Evolutionary conservation across 768 basidiomycete genomes (phyloP).

Genomic region (Phlegmacium glaucopus): DNA sequence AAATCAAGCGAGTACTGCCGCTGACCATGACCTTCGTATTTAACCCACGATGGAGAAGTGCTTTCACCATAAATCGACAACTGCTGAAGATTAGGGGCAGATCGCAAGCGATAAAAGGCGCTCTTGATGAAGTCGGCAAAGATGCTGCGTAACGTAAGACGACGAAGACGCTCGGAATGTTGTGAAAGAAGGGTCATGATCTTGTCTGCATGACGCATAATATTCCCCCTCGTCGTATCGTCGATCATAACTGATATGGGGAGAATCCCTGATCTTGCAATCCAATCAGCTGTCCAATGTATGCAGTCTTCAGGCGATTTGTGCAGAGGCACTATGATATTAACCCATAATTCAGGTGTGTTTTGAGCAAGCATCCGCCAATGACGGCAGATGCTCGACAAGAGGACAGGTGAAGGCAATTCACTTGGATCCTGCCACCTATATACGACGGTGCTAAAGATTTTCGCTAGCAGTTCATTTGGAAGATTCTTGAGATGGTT

Average conservation of each 20-base stretch:
- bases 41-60: too few species aligned
- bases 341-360: conserved; percentile 16
- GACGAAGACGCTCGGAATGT: too few species aligned
- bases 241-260: conserved; percentile 15
- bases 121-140: too few species aligned
- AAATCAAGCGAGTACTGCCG: too few species aligned
- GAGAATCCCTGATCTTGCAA: conserved; percentile 11
- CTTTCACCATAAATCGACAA: too few species aligned
- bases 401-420: conserved; percentile 14
- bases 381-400: conserved; percentile 9
- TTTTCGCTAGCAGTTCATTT: conserved; percentile 6
- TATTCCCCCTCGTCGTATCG: conserved; percentile 1
- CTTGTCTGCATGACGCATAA: too few species aligned
- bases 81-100: too few species aligned
- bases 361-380: conserved; percentile 13
- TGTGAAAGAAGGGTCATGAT: too few species aligned
- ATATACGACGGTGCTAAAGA: conserved; percentile 9
- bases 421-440: conserved; percentile 6
- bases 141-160: too few species aligned
- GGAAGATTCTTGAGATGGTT: neutral
- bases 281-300: conserved; percentile 14
- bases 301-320: conserved; percentile 4
- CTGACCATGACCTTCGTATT: too few species aligned
- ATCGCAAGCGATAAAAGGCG: too few species aligned
- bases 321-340: conserved; percentile 12